Evolutionary conservation across 805 yeast genomes (phyloP), one percentile per base, ranked within the genome.

Genomic region (Sugiyamaella boreocaroliniensis): DNA sequence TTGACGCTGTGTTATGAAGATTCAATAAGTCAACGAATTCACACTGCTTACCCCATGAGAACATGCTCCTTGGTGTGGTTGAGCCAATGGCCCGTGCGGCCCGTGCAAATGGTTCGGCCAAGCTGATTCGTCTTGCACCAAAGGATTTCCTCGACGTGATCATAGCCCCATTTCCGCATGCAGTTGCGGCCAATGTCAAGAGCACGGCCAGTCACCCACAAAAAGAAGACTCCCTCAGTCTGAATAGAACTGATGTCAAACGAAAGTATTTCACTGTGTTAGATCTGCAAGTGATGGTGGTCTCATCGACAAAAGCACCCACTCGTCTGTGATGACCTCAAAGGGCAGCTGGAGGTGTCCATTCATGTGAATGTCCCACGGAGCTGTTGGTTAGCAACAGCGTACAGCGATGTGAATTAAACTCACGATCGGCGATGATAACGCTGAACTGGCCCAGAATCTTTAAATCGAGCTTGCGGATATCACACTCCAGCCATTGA

Each of bases 141-240:
- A 8, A 90, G 79, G 56, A 90, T 68, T 65, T 90, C 97, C 66
- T 89, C 92, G 19, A 79, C 70, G 4, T 85, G 80, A 40, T 69
- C 65, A 65, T 90, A 90, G 1, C 97, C 97, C 96, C 97, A 89
- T 54, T 78, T 80, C 3, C 66, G 67, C 51, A 90, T 71, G 7
- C 90, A 87, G 52, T 80, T 79, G 42, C 95, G 76, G 0, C 98
- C 98, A 18, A 86, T 74, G 60, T 92, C 97, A 59, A 89, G 82
- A 10, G 97, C 89, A 45, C 98, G 76, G 0, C 97, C 97, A 0
- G 98, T 92, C 10, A 92, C 97, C 98, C 97, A 90, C 22, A 90
- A 75, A 55, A 89, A 74, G 44, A 89, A 70, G 1, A 90, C 71
- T 0, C 98, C 98, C 62, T 88, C 95, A 51, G 81, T 83, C 65